Conservation (phyloP, 495 filamentous ascomycete species). For the Aspergillus egyptiacus region DNA sequence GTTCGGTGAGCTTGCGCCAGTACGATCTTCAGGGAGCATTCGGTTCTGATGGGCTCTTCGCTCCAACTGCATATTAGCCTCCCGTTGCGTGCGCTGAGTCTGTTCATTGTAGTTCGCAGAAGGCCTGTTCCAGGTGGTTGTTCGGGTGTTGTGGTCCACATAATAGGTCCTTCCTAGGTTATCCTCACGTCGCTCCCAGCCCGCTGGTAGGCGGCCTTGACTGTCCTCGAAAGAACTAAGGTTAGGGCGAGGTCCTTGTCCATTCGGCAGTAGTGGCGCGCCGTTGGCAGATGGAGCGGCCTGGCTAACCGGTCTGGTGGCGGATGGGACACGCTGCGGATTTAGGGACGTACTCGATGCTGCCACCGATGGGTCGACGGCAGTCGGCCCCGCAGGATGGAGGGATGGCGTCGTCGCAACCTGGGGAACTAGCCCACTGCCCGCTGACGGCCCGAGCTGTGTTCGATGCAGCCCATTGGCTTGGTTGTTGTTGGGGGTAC, state of each 20-base stretch:
- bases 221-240: conserved; percentile 93
- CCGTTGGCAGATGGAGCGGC: conserved; percentile 25
- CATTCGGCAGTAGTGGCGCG: conserved; percentile 39
- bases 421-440: conserved; percentile 39
- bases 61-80: conserved; percentile 85
- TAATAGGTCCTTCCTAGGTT: conserved; percentile 98
- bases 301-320: conserved; percentile 28
- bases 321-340: conserved; percentile 37
- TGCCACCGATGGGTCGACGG: conserved; percentile 25
- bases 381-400: conserved; percentile 26
- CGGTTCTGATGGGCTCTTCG: conserved; percentile 89
- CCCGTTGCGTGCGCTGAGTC: conserved; percentile 69
- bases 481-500: conserved; percentile 45
- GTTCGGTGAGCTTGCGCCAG: conserved; percentile 87
- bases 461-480: conserved; percentile 34
- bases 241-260: conserved; percentile 40
- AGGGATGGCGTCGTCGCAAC: conserved; percentile 27
- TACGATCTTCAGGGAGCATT: conserved; percentile 92
- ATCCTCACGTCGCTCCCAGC: conserved; percentile 95
- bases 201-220: conserved; percentile 83
- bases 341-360: conserved; percentile 34
- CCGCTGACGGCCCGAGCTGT: conserved; percentile 34
- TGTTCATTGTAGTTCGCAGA: conserved; percentile 73
- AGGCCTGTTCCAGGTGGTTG: conserved; percentile 92
- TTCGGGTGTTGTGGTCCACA: conserved; percentile 95